Percentiles rank a stretch among this genome's conserved stretches.
phyloP scores from a whole-genome alignment of 1,284 basidiomycete genomes.

The Puccinia brachypodii region DNA sequence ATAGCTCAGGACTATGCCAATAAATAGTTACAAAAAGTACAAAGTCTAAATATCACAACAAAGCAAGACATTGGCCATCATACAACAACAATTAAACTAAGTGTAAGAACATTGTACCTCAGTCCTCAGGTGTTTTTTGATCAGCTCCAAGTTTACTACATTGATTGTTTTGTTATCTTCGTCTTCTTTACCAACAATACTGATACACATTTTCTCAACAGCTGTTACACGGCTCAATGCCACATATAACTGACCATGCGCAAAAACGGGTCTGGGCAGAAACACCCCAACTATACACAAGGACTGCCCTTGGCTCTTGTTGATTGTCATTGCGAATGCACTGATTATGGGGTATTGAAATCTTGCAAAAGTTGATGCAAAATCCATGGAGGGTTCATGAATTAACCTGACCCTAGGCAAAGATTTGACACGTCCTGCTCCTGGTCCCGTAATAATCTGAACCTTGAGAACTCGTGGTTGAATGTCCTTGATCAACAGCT shows the following conservation, averaged over 20 bases:
- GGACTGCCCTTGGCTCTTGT: slow-evolving; percentile 61
- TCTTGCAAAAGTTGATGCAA: slow-evolving; percentile 54
- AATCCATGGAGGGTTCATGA: background rate
- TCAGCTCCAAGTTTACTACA: too few relatives aligned
- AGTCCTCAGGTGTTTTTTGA: too few relatives aligned
- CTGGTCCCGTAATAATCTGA: background rate
- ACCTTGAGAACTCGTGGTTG: background rate
- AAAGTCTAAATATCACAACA: too few relatives aligned
- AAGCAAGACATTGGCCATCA: too few relatives aligned
- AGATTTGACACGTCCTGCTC: background rate
- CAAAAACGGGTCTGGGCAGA: slow-evolving; percentile 58
- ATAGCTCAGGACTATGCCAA: too few relatives aligned
- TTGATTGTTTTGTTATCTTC: too few relatives aligned
- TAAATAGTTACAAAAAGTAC: too few relatives aligned
- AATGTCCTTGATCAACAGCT: background rate
- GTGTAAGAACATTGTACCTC: too few relatives aligned
- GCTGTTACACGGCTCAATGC: background rate
- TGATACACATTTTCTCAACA: too few relatives aligned
- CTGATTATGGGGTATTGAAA: slow-evolving; percentile 59
- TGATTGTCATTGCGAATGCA: slow-evolving; percentile 61
- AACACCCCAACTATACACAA: slow-evolving; percentile 56
- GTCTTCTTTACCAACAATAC: too few relatives aligned
- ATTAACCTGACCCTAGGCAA: background rate
- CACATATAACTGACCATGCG: slow-evolving; percentile 60
- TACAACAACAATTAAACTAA: too few relatives aligned